A percentile compares a stretch with the other conserved stretches of the same genome.
phyloP scores from a whole-genome alignment of 129 eudicot species.

The Smallanthus sonchifolius region DNA sequence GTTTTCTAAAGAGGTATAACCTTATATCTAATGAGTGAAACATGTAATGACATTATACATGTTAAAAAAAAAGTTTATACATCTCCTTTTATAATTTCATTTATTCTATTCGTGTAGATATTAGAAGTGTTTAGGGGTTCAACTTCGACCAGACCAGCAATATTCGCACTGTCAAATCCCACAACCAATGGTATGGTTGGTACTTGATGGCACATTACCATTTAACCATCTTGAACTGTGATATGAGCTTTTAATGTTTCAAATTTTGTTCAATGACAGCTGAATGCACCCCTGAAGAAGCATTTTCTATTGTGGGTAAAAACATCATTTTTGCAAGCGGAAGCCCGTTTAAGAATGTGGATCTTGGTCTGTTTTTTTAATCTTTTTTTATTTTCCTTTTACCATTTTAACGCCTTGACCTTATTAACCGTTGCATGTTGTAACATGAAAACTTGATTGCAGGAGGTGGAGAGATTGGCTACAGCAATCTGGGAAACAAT shows the following conservation, averaged over 20 bases:
- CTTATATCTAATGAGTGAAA: background rate
- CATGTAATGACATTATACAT: background rate
- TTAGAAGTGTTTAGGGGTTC: too few relatives aligned
- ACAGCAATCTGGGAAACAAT: slow-evolving; percentile 38
- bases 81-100: background rate
- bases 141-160: slow-evolving; percentile 75
- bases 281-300: slow-evolving; percentile 92
- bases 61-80: background rate
- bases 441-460: background rate
- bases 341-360: slow-evolving; percentile 77
- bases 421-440: background rate
- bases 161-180: slow-evolving; percentile 92
- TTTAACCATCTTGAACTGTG: background rate
- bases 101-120: background rate
- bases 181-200: slow-evolving; percentile 62
- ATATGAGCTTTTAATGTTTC: slow-evolving; percentile 2
- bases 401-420: background rate
- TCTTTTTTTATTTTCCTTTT: background rate
- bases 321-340: slow-evolving; percentile 85
- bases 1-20: slow-evolving; percentile 74
- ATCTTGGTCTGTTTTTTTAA: slow-evolving; percentile 61
- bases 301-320: slow-evolving; percentile 83
- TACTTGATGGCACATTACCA: background rate
- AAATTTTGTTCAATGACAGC: slow-evolving; percentile 38
- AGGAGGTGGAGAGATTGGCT: slow-evolving; percentile 84